phyloP scores from a whole-genome alignment of 257 asterid species.

The Oldenlandia corymbosa region DNA sequence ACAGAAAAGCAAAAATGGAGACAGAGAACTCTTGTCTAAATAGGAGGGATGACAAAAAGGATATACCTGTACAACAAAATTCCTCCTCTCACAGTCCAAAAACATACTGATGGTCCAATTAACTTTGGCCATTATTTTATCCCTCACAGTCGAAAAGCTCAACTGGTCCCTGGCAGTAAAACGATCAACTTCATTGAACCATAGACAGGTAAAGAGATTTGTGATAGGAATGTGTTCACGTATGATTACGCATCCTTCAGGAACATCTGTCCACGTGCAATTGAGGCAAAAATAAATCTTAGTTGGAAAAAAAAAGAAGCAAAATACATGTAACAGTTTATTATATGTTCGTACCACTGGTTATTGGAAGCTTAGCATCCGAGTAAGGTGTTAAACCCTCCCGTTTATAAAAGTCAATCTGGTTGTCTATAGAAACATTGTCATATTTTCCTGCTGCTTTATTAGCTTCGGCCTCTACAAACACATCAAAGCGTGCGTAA shows the following conservation, averaged over 20 bases:
- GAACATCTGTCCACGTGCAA: slow-evolving; percentile 76
- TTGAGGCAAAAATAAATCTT: slow-evolving; percentile 6
- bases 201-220: slow-evolving; percentile 84
- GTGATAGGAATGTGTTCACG: slow-evolving; percentile 87
- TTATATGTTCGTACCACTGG: slow-evolving; percentile 58
- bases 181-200: slow-evolving; percentile 98
- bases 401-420: slow-evolving; percentile 66
- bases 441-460: slow-evolving; percentile 85
- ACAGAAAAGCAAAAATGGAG: neutral
- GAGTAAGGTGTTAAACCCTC: slow-evolving; percentile 92
- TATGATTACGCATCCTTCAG: slow-evolving; percentile 90
- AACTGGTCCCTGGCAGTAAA: slow-evolving; percentile 94
- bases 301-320: slow-evolving; percentile 11
- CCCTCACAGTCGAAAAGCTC: slow-evolving; percentile 96
- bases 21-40: neutral
- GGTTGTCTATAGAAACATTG: slow-evolving; percentile 67
- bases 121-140: slow-evolving; percentile 57
- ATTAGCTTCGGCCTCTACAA: slow-evolving; percentile 94
- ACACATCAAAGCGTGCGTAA: slow-evolving; percentile 82
- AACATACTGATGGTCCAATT: slow-evolving; percentile 80
- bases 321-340: slow-evolving; percentile 11
- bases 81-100: slow-evolving; percentile 90
- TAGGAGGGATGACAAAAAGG: neutral
- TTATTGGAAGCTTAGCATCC: slow-evolving; percentile 79
- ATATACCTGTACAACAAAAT: slow-evolving; percentile 80